Percentiles rank a stretch among this genome's conserved stretches.
phyloP scores from a whole-genome alignment of 192 early-diverging fungal species.

The Powellomyces hirtus region DNA sequence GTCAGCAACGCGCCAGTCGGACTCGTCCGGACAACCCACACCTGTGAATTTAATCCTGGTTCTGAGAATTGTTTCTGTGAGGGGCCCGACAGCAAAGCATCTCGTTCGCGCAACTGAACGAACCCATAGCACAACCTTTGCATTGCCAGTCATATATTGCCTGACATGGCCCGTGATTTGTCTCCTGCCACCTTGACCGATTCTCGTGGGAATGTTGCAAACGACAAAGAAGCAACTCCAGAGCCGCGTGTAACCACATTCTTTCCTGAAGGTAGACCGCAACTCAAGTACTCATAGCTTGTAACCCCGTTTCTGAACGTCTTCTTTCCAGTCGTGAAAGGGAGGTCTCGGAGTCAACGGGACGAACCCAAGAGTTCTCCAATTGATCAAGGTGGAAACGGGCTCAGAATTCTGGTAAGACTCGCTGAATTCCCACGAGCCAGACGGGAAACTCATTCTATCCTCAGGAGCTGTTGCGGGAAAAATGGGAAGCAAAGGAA shows the following conservation, averaged over 20 bases:
- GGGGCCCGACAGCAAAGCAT: no score
- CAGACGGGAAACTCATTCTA: not conserved
- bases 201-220: no score
- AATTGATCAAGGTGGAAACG: not conserved
- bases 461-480: not conserved
- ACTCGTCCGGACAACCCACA: no score
- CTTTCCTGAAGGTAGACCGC: conserved; percentile 10
- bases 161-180: no score
- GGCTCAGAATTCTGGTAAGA: not conserved
- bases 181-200: no score
- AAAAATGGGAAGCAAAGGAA: not conserved
- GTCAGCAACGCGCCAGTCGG: no score
- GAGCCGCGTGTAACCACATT: conserved; percentile 9
- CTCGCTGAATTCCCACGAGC: not conserved
- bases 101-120: no score
- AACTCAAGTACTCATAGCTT: not conserved
- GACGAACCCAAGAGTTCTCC: not conserved
- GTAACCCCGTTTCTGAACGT: not conserved
- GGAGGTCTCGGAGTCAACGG: not conserved
- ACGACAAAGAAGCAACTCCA: not conserved
- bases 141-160: no score
- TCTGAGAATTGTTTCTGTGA: no score
- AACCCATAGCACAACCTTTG: no score
- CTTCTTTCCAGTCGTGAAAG: not conserved
- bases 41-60: no score